Evolutionary conservation across 192 early-diverging fungal species (phyloP).

Genomic region (Coemansia sp.): DNA sequence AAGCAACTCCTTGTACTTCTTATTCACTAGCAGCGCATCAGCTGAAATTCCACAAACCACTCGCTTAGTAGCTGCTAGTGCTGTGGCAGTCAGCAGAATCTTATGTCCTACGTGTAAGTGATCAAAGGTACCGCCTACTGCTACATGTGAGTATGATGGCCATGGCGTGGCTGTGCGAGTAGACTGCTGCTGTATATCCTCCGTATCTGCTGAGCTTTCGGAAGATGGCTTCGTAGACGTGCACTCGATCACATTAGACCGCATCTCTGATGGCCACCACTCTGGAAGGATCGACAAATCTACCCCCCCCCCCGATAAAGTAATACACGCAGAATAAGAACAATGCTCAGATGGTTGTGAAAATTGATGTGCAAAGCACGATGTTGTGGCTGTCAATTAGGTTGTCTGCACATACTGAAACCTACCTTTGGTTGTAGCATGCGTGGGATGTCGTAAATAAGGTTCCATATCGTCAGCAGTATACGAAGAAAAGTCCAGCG

Average conservation of each 20-base stretch:
- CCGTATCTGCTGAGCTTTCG: neutral
- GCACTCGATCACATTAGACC: neutral
- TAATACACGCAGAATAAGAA: neutral
- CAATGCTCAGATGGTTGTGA: neutral
- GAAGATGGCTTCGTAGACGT: neutral
- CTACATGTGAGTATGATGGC: conserved; percentile 40
- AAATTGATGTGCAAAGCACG: neutral
- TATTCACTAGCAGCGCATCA: conserved; percentile 66
- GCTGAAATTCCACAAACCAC: conserved; percentile 74
- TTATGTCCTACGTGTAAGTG: conserved; percentile 95
- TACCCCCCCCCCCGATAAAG: neutral
- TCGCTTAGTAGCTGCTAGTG: conserved; percentile 62
- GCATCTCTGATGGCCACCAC: conserved; percentile 47
- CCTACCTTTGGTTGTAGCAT: conserved; percentile 19
- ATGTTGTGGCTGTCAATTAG: neutral
- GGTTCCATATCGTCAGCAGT: conserved; percentile 38
- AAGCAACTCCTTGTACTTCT: conserved; percentile 67
- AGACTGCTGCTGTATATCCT: neutral
- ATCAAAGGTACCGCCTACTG: conserved; percentile 95
- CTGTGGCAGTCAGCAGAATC: conserved; percentile 82
- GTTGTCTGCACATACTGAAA: neutral
- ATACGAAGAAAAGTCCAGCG: conserved; percentile 47
- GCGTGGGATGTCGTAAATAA: conserved; percentile 16
- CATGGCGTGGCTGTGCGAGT: conserved; percentile 25
- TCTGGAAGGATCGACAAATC: conserved; percentile 21